Conservation (phyloP, 1,284 basidiomycete genomes). For the Tylopilus sp. region DNA sequence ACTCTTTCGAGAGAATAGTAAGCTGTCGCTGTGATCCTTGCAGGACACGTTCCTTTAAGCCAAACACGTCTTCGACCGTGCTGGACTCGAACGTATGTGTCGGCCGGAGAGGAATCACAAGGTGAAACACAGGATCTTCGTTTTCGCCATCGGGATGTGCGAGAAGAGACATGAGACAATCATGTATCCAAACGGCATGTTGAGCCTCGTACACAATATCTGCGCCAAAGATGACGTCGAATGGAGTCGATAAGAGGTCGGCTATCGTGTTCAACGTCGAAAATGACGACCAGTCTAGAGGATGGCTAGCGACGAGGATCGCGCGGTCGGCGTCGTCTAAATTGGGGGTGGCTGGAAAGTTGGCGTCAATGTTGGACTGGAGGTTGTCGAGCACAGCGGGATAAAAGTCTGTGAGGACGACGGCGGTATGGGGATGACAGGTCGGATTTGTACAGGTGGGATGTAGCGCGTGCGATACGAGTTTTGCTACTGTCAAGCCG, state of each 20-base stretch:
- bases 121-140: slow-evolving; percentile 49
- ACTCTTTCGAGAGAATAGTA: slow-evolving; percentile 47
- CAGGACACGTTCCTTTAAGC: slow-evolving; percentile 4
- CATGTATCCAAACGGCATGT: slow-evolving; percentile 64
- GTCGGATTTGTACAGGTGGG: not conserved
- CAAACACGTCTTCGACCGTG: slow-evolving; percentile 56
- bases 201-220: slow-evolving; percentile 72
- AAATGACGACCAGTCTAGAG: slow-evolving; percentile 67
- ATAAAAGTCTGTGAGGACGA: slow-evolving; percentile 79
- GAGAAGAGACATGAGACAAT: slow-evolving; percentile 52
- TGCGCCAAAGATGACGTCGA: slow-evolving; percentile 68
- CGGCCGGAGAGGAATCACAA: slow-evolving; percentile 67
- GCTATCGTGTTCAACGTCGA: slow-evolving; percentile 20
- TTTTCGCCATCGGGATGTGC: slow-evolving; percentile 34
- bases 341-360: slow-evolving; percentile 40
- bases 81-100: slow-evolving; percentile 59
- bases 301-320: slow-evolving; percentile 17
- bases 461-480: slow-evolving; percentile 35
- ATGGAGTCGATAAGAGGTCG: slow-evolving; percentile 34
- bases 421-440: slow-evolving; percentile 29
- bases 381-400: slow-evolving; percentile 73
- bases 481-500: slow-evolving; percentile 58
- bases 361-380: slow-evolving; percentile 56
- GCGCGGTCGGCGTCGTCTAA: not conserved
- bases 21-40: slow-evolving; percentile 29